These are phyloP conservation scores for Angomonas ambiguus DNA, from an alignment of 208 protist genomes.

Conservation along the genomic window DNA sequence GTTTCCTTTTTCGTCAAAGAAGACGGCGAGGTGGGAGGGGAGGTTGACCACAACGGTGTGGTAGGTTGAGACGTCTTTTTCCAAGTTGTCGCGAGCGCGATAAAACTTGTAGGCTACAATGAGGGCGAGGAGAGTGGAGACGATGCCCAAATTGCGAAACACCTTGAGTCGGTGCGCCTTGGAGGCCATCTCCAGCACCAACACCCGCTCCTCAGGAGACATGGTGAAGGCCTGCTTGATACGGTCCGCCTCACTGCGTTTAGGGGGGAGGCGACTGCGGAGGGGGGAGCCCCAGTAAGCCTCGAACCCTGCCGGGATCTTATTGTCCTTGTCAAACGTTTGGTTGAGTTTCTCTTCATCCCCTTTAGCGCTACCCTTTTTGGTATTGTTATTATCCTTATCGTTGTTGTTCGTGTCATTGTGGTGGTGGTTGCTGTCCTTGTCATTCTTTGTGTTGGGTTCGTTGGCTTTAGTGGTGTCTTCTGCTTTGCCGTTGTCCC, in stretches of 20 bases:
- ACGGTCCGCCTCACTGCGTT: slow-evolving; percentile 26
- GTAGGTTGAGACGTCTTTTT: slow-evolving; percentile 49
- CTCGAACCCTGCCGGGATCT: slow-evolving; percentile 63
- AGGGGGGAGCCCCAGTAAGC: slow-evolving; percentile 16
- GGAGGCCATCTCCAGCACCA: slow-evolving; percentile 34
- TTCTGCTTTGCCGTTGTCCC: too few relatives aligned
- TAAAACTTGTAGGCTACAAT: slow-evolving; percentile 35
- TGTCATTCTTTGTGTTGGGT: not conserved
- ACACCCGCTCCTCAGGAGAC: slow-evolving; percentile 49
- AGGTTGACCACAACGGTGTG: slow-evolving; percentile 48
- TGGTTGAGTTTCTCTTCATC: slow-evolving; percentile 7
- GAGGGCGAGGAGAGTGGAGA: slow-evolving; percentile 26
- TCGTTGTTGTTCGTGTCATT: slow-evolving; percentile 7
- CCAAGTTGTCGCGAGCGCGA: slow-evolving; percentile 23
- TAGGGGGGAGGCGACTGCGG: not conserved
- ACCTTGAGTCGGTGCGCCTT: slow-evolving; percentile 24
- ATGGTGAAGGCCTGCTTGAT: slow-evolving; percentile 48
- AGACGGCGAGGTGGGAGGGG: slow-evolving; percentile 37
- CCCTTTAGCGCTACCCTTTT: not conserved
- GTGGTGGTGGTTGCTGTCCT: slow-evolving; percentile 4
- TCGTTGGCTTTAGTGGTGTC: not conserved
- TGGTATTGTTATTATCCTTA: slow-evolving; percentile 5
- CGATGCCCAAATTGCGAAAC: slow-evolving; percentile 21
- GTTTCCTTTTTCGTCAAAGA: slow-evolving; percentile 47
- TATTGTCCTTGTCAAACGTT: slow-evolving; percentile 19